A percentile compares a stretch with the other conserved stretches of the same genome.
phyloP scores from a whole-genome alignment of 768 basidiomycete genomes.

The Lactifluus echinatus region DNA sequence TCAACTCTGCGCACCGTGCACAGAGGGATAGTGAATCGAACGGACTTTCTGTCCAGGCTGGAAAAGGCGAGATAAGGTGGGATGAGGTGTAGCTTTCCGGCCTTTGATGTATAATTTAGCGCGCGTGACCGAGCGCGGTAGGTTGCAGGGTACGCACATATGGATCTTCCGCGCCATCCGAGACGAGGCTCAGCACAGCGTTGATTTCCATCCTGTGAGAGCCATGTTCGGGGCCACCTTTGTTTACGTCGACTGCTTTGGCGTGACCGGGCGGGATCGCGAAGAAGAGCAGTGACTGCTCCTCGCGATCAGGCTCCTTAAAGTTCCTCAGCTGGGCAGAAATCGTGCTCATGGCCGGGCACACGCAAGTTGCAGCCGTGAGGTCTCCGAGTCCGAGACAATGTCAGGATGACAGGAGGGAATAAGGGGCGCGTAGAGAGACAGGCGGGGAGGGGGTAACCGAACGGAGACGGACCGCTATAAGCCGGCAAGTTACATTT shows the following conservation, averaged over 20 bases:
- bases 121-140: neutral
- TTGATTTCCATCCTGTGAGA: conserved; percentile 78
- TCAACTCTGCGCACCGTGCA: conserved; percentile 92
- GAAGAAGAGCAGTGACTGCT: conserved; percentile 79
- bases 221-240: conserved; percentile 29
- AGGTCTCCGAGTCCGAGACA: neutral
- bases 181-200: conserved; percentile 74
- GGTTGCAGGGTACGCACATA: conserved; percentile 46
- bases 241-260: conserved; percentile 18
- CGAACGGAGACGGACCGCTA: neutral
- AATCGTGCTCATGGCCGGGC: conserved; percentile 58
- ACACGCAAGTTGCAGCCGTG: neutral
- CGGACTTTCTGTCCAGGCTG: conserved; percentile 87
- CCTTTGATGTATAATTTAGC: conserved; percentile 38
- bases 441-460: neutral
- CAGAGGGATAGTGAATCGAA: conserved; percentile 84
- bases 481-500: neutral
- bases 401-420: neutral
- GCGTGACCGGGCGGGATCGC: conserved; percentile 50
- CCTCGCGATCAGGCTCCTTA: conserved; percentile 88
- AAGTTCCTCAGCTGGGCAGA: conserved; percentile 84
- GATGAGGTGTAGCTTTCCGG: conserved; percentile 83
- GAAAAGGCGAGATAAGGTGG: conserved; percentile 86
- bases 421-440: neutral
- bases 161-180: conserved; percentile 78